phyloP scores from a whole-genome alignment of 2,329 filamentous ascomycete genomes.

The Aspergillus tubingensis region DNA sequence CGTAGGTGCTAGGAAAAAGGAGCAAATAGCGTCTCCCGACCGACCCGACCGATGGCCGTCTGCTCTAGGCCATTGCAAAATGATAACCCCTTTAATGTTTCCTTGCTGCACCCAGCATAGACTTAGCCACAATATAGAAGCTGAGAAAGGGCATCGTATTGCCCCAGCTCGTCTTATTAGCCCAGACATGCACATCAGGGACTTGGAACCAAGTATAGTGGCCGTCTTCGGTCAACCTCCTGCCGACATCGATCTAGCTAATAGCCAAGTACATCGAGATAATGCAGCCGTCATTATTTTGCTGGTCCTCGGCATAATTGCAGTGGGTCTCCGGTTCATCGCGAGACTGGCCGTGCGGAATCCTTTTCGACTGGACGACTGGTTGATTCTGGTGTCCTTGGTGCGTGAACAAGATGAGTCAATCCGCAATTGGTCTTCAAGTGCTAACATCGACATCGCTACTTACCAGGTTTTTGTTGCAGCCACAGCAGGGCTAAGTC shows the following conservation, averaged over 20 bases:
- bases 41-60: too few relatives aligned
- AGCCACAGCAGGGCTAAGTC: constrained; percentile 11
- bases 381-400: constrained; percentile 14
- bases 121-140: too few relatives aligned
- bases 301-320: constrained; percentile 7
- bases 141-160: too few relatives aligned
- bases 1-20: too few relatives aligned
- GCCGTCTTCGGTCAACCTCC: constrained; percentile 17
- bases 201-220: constrained; percentile 14
- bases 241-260: constrained; percentile 12
- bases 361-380: constrained; percentile 19
- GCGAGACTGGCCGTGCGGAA: constrained; percentile 13
- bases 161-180: too few relatives aligned
- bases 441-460: neutral
- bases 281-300: constrained; percentile 17
- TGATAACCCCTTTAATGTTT: too few relatives aligned
- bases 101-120: too few relatives aligned
- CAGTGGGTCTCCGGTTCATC: constrained; percentile 18
- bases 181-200: neutral
- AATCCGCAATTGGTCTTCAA: neutral
- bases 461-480: constrained; percentile 6
- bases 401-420: constrained; percentile 2
- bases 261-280: constrained; percentile 2
- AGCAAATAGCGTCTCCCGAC: too few relatives aligned
- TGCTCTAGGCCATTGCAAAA: too few relatives aligned